These are phyloP conservation scores for Breynia disticha DNA, from an alignment of 441 rosid species.

Conservation along the genomic window DNA sequence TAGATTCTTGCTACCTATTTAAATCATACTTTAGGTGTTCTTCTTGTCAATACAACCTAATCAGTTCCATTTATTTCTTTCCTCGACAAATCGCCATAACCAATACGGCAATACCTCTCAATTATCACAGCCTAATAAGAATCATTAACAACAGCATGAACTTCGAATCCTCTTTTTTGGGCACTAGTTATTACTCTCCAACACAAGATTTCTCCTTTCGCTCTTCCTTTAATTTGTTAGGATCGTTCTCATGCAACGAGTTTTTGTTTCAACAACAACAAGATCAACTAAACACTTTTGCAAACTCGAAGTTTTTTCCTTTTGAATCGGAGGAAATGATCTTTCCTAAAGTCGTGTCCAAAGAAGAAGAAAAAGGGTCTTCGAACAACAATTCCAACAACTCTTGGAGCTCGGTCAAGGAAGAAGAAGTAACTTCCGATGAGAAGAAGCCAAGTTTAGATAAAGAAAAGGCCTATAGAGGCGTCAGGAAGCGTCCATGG, in stretches of 20 bases:
- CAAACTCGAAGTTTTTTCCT: constrained; percentile 15
- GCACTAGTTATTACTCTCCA: constrained; percentile 5
- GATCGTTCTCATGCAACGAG: constrained; percentile 26
- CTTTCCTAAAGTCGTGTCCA: constrained; percentile 20
- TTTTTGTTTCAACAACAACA: constrained; percentile 8
- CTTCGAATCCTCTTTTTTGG: constrained; percentile 27
- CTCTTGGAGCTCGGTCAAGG: neutral
- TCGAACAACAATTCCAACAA: neutral
- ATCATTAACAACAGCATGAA: too few species aligned
- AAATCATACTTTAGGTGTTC: too few species aligned
- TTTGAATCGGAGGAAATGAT: constrained; percentile 34
- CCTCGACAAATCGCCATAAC: neutral
- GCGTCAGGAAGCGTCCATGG: constrained; percentile 29
- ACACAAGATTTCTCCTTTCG: constrained; percentile 20
- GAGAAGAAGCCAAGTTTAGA: neutral
- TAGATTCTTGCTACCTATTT: too few species aligned
- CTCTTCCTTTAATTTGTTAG: constrained; percentile 19
- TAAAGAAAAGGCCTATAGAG: constrained; percentile 15
- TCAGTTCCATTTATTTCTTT: too few species aligned
- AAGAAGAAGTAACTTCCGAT: neutral
- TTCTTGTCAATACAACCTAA: too few species aligned
- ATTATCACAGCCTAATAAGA: too few species aligned
- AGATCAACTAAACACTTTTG: too few species aligned
- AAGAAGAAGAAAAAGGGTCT: neutral
- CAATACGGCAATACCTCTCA: neutral